Base-by-base conservation (phyloP, 1,284 basidiomycete species). In the Pyrrhoderma noxium region DNA sequence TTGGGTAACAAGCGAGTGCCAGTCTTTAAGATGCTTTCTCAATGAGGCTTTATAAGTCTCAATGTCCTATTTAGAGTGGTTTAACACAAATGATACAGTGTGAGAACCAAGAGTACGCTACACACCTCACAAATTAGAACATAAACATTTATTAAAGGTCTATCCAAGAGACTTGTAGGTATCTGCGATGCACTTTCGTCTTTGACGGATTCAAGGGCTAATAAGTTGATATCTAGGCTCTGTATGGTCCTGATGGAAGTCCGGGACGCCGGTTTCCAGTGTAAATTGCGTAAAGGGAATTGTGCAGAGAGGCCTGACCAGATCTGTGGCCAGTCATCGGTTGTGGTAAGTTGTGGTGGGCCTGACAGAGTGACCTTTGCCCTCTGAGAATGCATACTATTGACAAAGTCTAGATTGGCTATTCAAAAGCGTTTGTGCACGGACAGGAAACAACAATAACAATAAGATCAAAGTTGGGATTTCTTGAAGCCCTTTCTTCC, bases 11-110 rank as follows among this genome's bases (percentile, higher is more conserved):
- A 75, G 67, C 2, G 75, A 73, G 51, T 92, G 82, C 94, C 94
- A 98, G 57, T 95, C 90, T 61, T 89, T 89, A 57, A 97, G 86
- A 63, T 94, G 90, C 57, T 84, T 88, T 62, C 83, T 84, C 14
- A 89, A 75, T 2, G 76, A 76, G 37, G 75, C 77, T 62, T 84
- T 85, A 71, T 98, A 98, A 2, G 74, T 71, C 46, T 97, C 94
- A 53, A 73, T 80, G 64, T 95, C 91, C 93, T 96, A 14, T 42
- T 9, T 11, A 40, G 3, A 14, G 5, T 31, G 27, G 11, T 5
- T 31, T 31, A 31, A 31, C 7, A 31, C 27, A 11, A 5, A 11
- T 31, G 11, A 31, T 11, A 11, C 27, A 31, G 27, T 5, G 27
- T 5, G n/a, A n/a, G n/a, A n/a, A n/a, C n/a, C 5, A 16, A 18